phyloP scores from a whole-genome alignment of 345 rosid genomes.

The Rhodamnia rubescens region DNA sequence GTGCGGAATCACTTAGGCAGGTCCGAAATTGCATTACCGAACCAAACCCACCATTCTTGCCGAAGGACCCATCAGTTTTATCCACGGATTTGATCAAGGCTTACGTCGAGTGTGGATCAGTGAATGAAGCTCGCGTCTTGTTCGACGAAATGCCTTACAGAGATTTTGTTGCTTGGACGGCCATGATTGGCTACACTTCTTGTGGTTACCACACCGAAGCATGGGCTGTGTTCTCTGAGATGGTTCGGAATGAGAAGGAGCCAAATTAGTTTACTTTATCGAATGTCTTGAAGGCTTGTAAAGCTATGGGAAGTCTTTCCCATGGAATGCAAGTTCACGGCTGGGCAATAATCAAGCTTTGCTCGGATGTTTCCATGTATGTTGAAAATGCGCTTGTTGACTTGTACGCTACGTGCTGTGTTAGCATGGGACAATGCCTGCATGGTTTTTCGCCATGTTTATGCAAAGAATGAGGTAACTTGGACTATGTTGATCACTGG shows the following conservation, averaged over 20 bases:
- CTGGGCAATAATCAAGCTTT: slow-evolving; percentile 44
- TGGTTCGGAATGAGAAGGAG: slow-evolving; percentile 27
- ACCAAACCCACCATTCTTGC: slow-evolving; percentile 4
- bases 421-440: slow-evolving; percentile 48
- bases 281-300: slow-evolving; percentile 59
- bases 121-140: slow-evolving; percentile 32
- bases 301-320: slow-evolving; percentile 34
- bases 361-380: slow-evolving; percentile 44
- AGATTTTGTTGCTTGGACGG: slow-evolving; percentile 70
- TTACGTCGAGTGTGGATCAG: slow-evolving; percentile 24
- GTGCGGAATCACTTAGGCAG: slow-evolving; percentile 28
- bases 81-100: slow-evolving; percentile 51
- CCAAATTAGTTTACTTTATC: slow-evolving; percentile 55
- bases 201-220: slow-evolving; percentile 25
- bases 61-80: slow-evolving; percentile 39
- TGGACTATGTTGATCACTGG: slow-evolving; percentile 73
- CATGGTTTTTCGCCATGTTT: slow-evolving; percentile 31
- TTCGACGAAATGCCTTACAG: slow-evolving; percentile 56
- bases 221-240: slow-evolving; percentile 48
- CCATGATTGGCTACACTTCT: slow-evolving; percentile 45
- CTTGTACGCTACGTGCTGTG: slow-evolving; percentile 47
- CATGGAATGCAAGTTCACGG: slow-evolving; percentile 55
- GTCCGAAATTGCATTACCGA: slow-evolving; percentile 12
- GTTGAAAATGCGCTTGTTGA: slow-evolving; percentile 58
- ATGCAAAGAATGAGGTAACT: slow-evolving; percentile 40